Evolutionary conservation across 768 basidiomycete genomes (phyloP).

Genomic region (Royoungia palumana): DNA sequence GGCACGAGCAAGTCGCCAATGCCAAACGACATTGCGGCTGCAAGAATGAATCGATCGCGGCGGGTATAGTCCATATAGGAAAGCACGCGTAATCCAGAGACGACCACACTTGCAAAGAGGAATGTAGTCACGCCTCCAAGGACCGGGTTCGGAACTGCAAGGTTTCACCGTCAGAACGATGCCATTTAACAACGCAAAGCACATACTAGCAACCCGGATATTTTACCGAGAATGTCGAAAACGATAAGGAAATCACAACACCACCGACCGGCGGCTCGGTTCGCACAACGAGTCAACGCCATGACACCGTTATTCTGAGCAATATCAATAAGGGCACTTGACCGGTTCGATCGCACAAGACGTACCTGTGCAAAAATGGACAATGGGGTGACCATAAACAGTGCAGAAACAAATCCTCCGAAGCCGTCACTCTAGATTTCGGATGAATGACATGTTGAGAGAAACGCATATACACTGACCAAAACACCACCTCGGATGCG

Average conservation of each 20-base stretch:
- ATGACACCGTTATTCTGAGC: constrained; percentile 78
- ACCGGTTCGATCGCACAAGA: neutral
- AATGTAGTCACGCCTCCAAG: constrained; percentile 87
- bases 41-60: constrained; percentile 66
- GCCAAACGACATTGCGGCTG: constrained; percentile 66
- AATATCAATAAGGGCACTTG: neutral
- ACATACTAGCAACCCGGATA: constrained; percentile 72
- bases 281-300: constrained; percentile 81
- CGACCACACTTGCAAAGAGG: constrained; percentile 72
- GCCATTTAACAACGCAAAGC: neutral
- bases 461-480: constrained; percentile 32
- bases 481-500: constrained; percentile 82
- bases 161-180: neutral
- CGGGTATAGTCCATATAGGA: constrained; percentile 57
- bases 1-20: constrained; percentile 69
- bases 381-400: constrained; percentile 79
- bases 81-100: constrained; percentile 70
- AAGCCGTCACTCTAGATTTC: constrained; percentile 66
- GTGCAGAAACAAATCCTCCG: constrained; percentile 72
- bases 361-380: constrained; percentile 69
- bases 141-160: constrained; percentile 68
- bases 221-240: constrained; percentile 76
- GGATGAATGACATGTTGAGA: neutral
- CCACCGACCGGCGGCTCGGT: constrained; percentile 72
- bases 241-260: constrained; percentile 78